phyloP scores from a whole-genome alignment of 176 grass and related monocot species.

The Zizania latifolia region DNA sequence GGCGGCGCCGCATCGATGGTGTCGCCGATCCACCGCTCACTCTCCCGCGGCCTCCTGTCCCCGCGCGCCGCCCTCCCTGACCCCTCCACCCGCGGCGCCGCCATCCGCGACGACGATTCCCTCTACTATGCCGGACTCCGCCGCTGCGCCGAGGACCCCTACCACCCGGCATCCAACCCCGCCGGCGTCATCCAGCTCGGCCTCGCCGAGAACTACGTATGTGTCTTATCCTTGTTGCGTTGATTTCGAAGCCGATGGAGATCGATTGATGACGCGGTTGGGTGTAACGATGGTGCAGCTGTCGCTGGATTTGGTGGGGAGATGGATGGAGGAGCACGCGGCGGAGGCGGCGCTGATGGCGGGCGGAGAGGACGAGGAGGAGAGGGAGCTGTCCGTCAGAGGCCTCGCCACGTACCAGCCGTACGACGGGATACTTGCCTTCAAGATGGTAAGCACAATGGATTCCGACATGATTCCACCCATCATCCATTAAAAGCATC shows the following conservation, averaged over 20 bases:
- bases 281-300: conserved; percentile 38
- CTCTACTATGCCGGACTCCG: conserved; percentile 75
- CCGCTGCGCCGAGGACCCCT: conserved; percentile 49
- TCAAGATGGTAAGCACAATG: conserved; percentile 76
- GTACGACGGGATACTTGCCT: conserved; percentile 66
- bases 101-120: conserved; percentile 50
- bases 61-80: conserved; percentile 40
- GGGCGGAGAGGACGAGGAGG: conserved; percentile 22
- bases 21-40: conserved; percentile 44
- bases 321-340: conserved; percentile 65
- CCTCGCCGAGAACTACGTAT: conserved; percentile 76
- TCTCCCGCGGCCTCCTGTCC: conserved; percentile 57
- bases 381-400: conserved; percentile 52
- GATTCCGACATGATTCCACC: conserved; percentile 6
- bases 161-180: conserved; percentile 50
- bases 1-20: background rate
- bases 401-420: conserved; percentile 82
- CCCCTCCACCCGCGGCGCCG: conserved; percentile 51
- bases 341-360: conserved; percentile 35
- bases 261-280: background rate
- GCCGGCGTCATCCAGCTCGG: conserved; percentile 77
- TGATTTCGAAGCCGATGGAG: background rate
- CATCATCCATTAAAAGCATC: background rate
- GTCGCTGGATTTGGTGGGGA: conserved; percentile 81
- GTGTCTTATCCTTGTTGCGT: background rate